Base-by-base conservation (phyloP, 75 land plant species). In the Selaginella tamariscina region DNA sequence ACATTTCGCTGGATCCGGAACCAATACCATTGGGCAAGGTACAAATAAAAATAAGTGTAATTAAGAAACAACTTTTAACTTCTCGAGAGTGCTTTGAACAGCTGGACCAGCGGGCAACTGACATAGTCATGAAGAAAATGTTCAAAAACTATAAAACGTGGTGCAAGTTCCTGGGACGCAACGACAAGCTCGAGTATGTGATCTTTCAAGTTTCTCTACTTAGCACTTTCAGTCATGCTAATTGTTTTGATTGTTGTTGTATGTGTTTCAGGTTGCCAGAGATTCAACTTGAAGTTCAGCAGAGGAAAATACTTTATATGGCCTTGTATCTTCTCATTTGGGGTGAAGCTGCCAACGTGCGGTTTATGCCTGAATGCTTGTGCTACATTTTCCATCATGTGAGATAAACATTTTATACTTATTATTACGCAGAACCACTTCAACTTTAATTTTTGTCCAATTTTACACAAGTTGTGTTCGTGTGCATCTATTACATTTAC, bases 11-110 rank as follows among this genome's bases (percentile, higher is more conserved):
- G 54, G 65, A 67, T 1, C 94, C 93, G 29, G 84, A 83, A 74
- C 87, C 89, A 33, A 87, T 82, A 68, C 87, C 97, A 55, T 77
- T 84, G 54, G 82, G 79, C 71, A 81, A 84, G 87, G 76, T 74
- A 9, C 8, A 9, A 9, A n/a, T n/a, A n/a, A n/a, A n/a, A n/a
- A 5, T 39, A 5, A 5, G 49, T 39, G 15, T 39, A 15, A 15
- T 15, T 39, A 15, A 5, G 49, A 39, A 39, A 39, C 15, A 39
- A 39, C 15, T 5, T 39, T 39, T 39, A 15, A 39, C 49, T 5
- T 5, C 11, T 39, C 15, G 5, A 5, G 5, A 5, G 5, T 5
- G 49, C 15, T 39, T 39, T 39, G 15, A 39, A 39, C 49, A 59
- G 62, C n/a, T 59, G 21, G 62, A 59, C 21, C 24, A 59, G 21